Percentiles rank a stretch among this genome's conserved stretches.
These are phyloP conservation scores for Flammula alnicola DNA, from an alignment of 1,284 basidiomycete species.

Conservation along the genomic window DNA sequence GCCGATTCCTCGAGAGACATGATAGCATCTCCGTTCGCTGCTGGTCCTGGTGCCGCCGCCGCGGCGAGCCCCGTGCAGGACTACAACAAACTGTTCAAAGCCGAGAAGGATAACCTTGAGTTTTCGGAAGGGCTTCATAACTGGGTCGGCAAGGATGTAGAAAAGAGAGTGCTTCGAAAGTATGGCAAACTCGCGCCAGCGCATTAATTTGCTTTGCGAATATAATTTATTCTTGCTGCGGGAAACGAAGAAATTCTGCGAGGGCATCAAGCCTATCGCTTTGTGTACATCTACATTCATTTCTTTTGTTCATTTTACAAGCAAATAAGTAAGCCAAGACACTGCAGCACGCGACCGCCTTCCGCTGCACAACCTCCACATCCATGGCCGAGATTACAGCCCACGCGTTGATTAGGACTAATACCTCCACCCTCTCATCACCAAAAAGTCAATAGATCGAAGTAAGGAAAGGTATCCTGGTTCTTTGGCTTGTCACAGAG, in stretches of 20 bases:
- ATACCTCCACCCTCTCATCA: too few relatives aligned
- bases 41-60: slow-evolving; percentile 47
- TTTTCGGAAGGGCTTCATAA: slow-evolving; percentile 85
- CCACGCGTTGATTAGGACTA: too few relatives aligned
- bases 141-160: slow-evolving; percentile 83
- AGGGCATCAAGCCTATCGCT: background rate
- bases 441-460: background rate
- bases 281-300: slow-evolving; percentile 15
- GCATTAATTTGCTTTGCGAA: slow-evolving; percentile 23
- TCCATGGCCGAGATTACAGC: too few relatives aligned
- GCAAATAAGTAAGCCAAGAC: too few relatives aligned
- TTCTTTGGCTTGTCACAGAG: too few relatives aligned
- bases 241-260: background rate
- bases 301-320: slow-evolving; percentile 13
- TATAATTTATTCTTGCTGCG: slow-evolving; percentile 20
- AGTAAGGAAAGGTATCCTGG: background rate
- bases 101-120: slow-evolving; percentile 92
- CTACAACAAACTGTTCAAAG: slow-evolving; percentile 88
- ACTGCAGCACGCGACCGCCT: too few relatives aligned
- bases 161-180: slow-evolving; percentile 75
- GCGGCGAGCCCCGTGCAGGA: slow-evolving; percentile 70
- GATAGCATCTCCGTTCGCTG: slow-evolving; percentile 73
- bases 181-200: slow-evolving; percentile 58
- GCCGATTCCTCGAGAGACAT: slow-evolving; percentile 80
- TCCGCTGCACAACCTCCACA: too few relatives aligned